A percentile compares a stretch with the other conserved stretches of the same genome.
Conservation (phyloP, 176 grass and related monocot species). For the Triticum dicoccoides region DNA sequence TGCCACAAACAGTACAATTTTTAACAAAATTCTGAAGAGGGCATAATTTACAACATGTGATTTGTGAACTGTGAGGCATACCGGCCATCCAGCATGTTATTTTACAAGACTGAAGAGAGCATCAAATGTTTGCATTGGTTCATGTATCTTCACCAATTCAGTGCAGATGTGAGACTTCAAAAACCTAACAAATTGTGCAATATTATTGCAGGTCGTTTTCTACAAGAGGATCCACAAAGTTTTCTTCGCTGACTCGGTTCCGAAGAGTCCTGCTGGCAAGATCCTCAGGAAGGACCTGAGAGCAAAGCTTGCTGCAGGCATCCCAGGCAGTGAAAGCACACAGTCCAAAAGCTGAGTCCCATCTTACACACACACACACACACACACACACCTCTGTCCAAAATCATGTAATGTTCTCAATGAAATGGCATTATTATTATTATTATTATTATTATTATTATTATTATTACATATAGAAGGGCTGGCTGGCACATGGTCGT, state of each 20-base stretch:
- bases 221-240: slow-evolving; percentile 89
- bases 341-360: slow-evolving; percentile 28
- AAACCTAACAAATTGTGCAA: not conserved
- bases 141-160: not conserved
- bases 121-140: not conserved
- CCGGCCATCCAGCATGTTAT: too few species aligned
- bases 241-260: slow-evolving; percentile 75
- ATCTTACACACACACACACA: not conserved
- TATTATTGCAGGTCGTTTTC: slow-evolving; percentile 70
- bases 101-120: not conserved
- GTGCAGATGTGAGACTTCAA: not conserved
- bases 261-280: slow-evolving; percentile 84
- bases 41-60: not conserved
- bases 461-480: slow-evolving; percentile 34
- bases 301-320: slow-evolving; percentile 57
- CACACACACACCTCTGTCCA: not conserved
- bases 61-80: too few species aligned
- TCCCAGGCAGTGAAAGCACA: slow-evolving; percentile 1
- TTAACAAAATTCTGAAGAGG: not conserved
- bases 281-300: slow-evolving; percentile 93
- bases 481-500: not conserved
- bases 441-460: not conserved
- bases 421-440: slow-evolving; percentile 25
- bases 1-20: not conserved
- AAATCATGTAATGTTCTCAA: slow-evolving; percentile 46